A percentile compares a stretch with the other conserved stretches of the same genome.
Conservation (phyloP, 345 rosid species). For the Bruguiera sexangula region DNA sequence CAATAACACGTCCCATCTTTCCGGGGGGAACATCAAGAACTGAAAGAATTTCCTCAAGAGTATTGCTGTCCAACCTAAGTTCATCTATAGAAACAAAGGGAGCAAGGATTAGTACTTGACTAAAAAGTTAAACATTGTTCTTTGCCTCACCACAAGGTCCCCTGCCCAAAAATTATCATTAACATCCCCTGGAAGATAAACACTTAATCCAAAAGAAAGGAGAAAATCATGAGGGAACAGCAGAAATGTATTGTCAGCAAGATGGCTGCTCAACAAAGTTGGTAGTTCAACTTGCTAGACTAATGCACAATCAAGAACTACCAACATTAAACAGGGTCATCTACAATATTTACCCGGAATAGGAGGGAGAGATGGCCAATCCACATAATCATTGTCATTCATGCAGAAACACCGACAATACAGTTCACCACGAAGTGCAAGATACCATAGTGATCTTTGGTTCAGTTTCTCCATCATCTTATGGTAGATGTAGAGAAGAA, state of each 20-base stretch:
- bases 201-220: too few species aligned
- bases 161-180: neutral
- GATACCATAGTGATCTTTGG: slow-evolving; percentile 67
- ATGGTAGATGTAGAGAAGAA: slow-evolving; percentile 68
- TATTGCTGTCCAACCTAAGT: slow-evolving; percentile 37
- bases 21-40: slow-evolving; percentile 82
- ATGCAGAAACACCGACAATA: slow-evolving; percentile 88
- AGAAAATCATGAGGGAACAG: too few species aligned
- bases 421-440: slow-evolving; percentile 73
- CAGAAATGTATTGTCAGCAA: too few species aligned
- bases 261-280: too few species aligned
- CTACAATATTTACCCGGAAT: slow-evolving; percentile 58
- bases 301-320: neutral
- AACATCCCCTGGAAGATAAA: too few species aligned
- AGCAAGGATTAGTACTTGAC: slow-evolving; percentile 8
- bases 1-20: slow-evolving; percentile 89
- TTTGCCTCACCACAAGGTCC: neutral
- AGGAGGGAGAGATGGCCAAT: slow-evolving; percentile 70
- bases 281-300: neutral
- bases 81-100: slow-evolving; percentile 40
- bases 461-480: slow-evolving; percentile 80
- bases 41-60: slow-evolving; percentile 74
- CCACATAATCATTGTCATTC: slow-evolving; percentile 59
- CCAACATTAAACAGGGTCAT: neutral
- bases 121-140: neutral